A percentile compares a stretch with the other conserved stretches of the same genome.
Conservation (phyloP, 805 yeast species). For the Ogataea methylovora region DNA sequence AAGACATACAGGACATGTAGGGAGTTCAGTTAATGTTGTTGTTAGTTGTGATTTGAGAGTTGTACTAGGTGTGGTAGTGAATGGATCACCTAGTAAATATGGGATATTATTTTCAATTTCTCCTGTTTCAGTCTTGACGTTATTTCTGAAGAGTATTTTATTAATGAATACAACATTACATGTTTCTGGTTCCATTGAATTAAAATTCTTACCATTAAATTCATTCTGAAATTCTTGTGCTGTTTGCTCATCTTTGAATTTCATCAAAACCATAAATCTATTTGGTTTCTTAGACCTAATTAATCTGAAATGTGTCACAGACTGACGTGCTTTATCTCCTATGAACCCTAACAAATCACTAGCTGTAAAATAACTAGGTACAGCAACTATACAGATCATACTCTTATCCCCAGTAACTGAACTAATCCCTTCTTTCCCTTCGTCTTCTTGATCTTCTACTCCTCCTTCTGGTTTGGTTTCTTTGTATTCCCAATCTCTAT, state of each 20-base stretch:
- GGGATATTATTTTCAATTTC: conserved; percentile 40
- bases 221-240: conserved; percentile 61
- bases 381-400: conserved; percentile 73
- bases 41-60: neutral
- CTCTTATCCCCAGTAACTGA: conserved; percentile 44
- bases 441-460: conserved; percentile 9
- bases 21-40: conserved; percentile 45
- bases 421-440: conserved; percentile 6
- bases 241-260: conserved; percentile 47
- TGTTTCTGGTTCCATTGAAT: conserved; percentile 81
- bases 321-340: conserved; percentile 49
- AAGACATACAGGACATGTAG: conserved; percentile 89
- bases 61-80: conserved; percentile 33
- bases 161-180: conserved; percentile 74
- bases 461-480: conserved; percentile 9
- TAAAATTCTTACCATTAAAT: conserved; percentile 70
- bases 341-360: conserved; percentile 78
- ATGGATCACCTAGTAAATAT: conserved; percentile 66
- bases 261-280: conserved; percentile 70
- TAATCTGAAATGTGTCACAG: conserved; percentile 65
- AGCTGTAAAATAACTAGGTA: conserved; percentile 82
- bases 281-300: conserved; percentile 58
- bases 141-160: conserved; percentile 39
- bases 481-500: conserved; percentile 39
- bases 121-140: conserved; percentile 7